Percentiles rank a stretch among this genome's conserved stretches.
These are phyloP conservation scores for Lodderomyces beijingensis DNA, from an alignment of 1,139 yeast genomes.

Conservation along the genomic window DNA sequence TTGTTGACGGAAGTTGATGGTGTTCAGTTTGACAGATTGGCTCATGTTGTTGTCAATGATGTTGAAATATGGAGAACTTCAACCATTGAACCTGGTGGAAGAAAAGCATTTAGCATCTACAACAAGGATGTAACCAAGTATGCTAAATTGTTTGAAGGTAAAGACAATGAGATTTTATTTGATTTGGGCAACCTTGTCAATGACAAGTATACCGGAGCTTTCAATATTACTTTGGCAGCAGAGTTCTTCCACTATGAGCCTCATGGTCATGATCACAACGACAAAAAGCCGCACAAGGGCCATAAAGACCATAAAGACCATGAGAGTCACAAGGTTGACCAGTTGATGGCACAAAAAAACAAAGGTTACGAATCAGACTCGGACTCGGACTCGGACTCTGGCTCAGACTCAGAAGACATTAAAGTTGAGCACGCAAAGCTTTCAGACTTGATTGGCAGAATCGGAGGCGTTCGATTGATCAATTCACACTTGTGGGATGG, in stretches of 20 bases:
- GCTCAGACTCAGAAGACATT: slow-evolving; percentile 4
- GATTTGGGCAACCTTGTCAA: slow-evolving; percentile 66
- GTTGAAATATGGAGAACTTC: slow-evolving; percentile 80
- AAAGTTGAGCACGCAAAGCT: not conserved
- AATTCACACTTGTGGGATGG: too few species aligned
- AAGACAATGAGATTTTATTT: slow-evolving; percentile 35
- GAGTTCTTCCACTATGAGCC: slow-evolving; percentile 36
- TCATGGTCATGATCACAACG: slow-evolving; percentile 5
- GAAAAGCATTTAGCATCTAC: slow-evolving; percentile 40
- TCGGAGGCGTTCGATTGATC: too few species aligned
- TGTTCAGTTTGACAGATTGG: slow-evolving; percentile 73
- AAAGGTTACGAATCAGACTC: slow-evolving; percentile 4
- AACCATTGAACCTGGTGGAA: slow-evolving; percentile 72
- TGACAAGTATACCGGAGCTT: slow-evolving; percentile 55
- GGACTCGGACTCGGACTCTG: slow-evolving; percentile 8
- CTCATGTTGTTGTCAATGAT: slow-evolving; percentile 62
- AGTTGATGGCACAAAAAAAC: not conserved
- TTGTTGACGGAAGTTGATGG: slow-evolving; percentile 60
- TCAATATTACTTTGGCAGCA: slow-evolving; percentile 50
- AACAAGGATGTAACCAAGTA: slow-evolving; percentile 66
- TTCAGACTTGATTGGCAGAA: slow-evolving; percentile 1
- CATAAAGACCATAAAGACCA: slow-evolving; percentile 2
- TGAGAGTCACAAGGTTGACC: not conserved
- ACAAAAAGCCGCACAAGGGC: slow-evolving; percentile 6
- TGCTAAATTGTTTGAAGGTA: slow-evolving; percentile 42